These are phyloP conservation scores for Pseudotsuga menziesii DNA, from an alignment of 75 land plant genomes.

Conservation along the genomic window DNA sequence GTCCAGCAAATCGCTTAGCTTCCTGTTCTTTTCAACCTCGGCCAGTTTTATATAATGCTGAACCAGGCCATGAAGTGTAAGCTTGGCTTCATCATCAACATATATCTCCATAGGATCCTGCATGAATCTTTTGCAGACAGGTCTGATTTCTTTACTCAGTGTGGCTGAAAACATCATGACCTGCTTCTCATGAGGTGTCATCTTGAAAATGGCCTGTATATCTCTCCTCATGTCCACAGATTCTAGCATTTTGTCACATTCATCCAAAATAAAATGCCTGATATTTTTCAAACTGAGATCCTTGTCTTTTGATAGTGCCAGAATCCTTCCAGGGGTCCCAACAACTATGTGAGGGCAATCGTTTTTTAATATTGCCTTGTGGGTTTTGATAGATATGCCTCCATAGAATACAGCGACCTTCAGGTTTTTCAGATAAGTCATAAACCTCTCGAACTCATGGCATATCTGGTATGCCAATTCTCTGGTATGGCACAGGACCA, in stretches of 20 bases:
- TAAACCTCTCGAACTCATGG: slow-evolving; percentile 52
- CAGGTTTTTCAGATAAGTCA: slow-evolving; percentile 45
- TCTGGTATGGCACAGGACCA: slow-evolving; percentile 49
- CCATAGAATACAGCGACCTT: no score
- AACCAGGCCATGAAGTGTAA: slow-evolving; percentile 48
- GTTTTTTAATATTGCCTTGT: no score
- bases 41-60: slow-evolving; percentile 46
- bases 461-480: slow-evolving; percentile 54
- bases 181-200: slow-evolving; percentile 57
- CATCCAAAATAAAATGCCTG: slow-evolving; percentile 48
- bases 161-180: slow-evolving; percentile 60
- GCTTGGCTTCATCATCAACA: slow-evolving; percentile 57
- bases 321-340: no score
- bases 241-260: slow-evolving; percentile 58
- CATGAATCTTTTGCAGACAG: slow-evolving; percentile 54
- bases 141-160: slow-evolving; percentile 51
- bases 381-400: no score
- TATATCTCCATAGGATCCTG: slow-evolving; percentile 64
- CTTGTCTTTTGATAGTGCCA: no score
- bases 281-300: no score
- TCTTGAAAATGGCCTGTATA: slow-evolving; percentile 49
- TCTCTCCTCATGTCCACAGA: slow-evolving; percentile 49
- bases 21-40: slow-evolving; percentile 48
- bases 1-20: slow-evolving; percentile 48
- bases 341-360: no score